Conservation (phyloP, 306 rosid genomes). For the Medicago lupulina region DNA sequence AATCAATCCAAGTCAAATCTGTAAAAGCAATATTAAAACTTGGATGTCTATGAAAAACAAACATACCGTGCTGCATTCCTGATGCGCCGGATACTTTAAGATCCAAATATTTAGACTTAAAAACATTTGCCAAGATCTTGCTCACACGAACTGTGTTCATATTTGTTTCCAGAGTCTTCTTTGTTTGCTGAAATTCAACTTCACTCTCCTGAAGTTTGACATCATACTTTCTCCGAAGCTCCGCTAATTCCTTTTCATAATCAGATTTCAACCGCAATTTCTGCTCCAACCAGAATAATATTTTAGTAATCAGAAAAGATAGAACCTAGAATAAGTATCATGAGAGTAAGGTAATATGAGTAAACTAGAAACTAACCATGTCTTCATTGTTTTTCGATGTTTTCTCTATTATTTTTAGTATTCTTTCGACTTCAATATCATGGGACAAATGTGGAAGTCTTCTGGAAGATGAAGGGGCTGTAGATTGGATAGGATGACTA, state of each 20-base stretch:
- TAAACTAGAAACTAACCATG: constrained; percentile 57
- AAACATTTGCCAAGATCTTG: constrained; percentile 73
- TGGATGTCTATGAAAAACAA: not conserved
- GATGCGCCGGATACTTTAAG: constrained; percentile 38
- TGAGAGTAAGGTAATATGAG: constrained; percentile 29
- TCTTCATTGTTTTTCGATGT: constrained; percentile 50
- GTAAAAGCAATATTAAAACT: not conserved
- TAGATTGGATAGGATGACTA: constrained; percentile 51
- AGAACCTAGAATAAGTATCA: constrained; percentile 14
- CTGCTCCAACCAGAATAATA: constrained; percentile 57
- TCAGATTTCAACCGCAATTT: constrained; percentile 63
- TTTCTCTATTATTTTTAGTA: constrained; percentile 52
- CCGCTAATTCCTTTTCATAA: constrained; percentile 75
- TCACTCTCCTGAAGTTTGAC: constrained; percentile 56
- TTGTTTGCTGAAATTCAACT: constrained; percentile 48
- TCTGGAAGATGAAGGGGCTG: constrained; percentile 46
- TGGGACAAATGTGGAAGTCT: constrained; percentile 25
- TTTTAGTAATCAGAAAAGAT: constrained; percentile 37
- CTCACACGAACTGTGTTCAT: constrained; percentile 53
- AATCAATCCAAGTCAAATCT: not conserved
- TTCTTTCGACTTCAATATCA: constrained; percentile 73
- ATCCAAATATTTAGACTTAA: constrained; percentile 24
- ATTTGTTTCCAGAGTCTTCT: constrained; percentile 57
- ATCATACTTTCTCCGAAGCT: constrained; percentile 65
- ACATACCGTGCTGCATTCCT: constrained; percentile 67